Conservation (phyloP, 768 basidiomycete genomes). For the Pleurotus djamor region DNA sequence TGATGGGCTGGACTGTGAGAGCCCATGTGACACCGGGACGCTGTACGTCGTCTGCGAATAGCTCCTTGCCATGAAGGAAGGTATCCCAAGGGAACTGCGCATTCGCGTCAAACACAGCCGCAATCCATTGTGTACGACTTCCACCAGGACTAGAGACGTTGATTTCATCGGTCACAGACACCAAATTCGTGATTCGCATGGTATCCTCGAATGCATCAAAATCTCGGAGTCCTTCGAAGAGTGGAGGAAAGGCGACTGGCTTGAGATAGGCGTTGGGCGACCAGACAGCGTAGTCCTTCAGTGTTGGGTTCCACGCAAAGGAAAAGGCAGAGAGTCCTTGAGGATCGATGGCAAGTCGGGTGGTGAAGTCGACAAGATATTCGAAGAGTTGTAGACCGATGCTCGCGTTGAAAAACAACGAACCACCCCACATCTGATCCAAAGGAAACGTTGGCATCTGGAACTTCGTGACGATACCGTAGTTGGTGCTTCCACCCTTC, state of each 20-base stretch:
- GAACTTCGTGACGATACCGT: conserved; percentile 15
- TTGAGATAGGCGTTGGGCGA: conserved; percentile 5
- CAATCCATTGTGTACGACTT: neutral
- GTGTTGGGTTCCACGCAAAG: conserved; percentile 4
- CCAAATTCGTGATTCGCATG: conserved; percentile 4
- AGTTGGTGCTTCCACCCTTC: conserved; percentile 15
- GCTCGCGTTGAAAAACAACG: conserved; percentile 10
- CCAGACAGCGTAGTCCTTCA: conserved; percentile 9
- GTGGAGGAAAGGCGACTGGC: neutral
- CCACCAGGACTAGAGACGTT: neutral
- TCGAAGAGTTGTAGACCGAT: conserved; percentile 1
- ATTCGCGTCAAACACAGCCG: neutral
- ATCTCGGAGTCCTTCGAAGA: conserved; percentile 6
- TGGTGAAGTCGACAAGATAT: conserved; percentile 6
- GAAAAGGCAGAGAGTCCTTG: conserved; percentile 7
- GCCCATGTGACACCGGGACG: neutral
- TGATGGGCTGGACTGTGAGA: neutral
- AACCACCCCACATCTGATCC: conserved; percentile 13
- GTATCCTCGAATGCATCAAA: conserved; percentile 2
- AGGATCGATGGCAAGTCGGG: conserved; percentile 1
- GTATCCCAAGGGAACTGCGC: neutral
- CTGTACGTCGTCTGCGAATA: neutral
- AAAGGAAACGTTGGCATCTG: conserved; percentile 9
- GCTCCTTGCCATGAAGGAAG: neutral
- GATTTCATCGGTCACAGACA: neutral